phyloP scores from a whole-genome alignment of 495 filamentous ascomycete species.

The Penicillium lividum region DNA sequence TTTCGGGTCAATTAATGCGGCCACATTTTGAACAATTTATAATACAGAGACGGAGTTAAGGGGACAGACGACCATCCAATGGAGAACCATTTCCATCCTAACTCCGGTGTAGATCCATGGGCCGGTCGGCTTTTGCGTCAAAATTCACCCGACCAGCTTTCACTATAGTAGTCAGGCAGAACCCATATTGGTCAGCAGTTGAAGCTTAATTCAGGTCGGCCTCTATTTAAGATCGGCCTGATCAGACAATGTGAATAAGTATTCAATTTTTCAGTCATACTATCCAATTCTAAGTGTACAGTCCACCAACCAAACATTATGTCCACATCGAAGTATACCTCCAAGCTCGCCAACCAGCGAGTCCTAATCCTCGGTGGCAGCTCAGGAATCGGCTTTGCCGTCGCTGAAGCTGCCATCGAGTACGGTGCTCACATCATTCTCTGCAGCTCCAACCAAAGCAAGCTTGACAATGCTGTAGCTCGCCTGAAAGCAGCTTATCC shows the following conservation, averaged over 20 bases:
- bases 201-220: too few species aligned
- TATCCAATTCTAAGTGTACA: not conserved
- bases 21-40: not conserved
- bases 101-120: too few species aligned
- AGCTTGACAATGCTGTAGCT: slow-evolving; percentile 43
- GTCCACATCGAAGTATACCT: slow-evolving; percentile 18
- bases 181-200: too few species aligned
- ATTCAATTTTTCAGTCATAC: not conserved
- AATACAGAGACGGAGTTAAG: not conserved
- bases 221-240: not conserved
- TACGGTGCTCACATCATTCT: slow-evolving; percentile 55
- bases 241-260: not conserved
- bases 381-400: slow-evolving; percentile 56
- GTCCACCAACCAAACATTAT: slow-evolving; percentile 1
- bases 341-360: slow-evolving; percentile 23
- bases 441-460: slow-evolving; percentile 50
- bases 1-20: not conserved
- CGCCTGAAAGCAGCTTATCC: slow-evolving; percentile 40
- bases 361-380: slow-evolving; percentile 57
- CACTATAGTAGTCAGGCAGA: too few species aligned
- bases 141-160: too few species aligned
- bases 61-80: too few species aligned
- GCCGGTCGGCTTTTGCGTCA: too few species aligned
- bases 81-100: not conserved
- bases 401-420: slow-evolving; percentile 54